Conservation (phyloP, 768 basidiomycete genomes). For the Dioszegia hungarica region DNA sequence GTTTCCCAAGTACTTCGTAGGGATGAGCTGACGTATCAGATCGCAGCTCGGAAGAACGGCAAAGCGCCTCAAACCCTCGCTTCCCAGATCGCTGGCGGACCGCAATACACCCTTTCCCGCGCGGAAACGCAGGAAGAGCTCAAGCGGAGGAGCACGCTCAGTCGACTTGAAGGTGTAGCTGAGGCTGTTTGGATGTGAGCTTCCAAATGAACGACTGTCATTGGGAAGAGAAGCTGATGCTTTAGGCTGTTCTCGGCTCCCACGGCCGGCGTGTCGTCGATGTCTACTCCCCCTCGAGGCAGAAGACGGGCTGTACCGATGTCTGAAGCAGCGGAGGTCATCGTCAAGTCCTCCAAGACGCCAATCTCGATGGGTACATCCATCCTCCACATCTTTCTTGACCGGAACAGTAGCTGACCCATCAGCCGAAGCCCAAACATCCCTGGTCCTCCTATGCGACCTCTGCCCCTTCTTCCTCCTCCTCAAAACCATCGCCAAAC, state of each 20-base stretch:
- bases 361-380: slow-evolving; percentile 45
- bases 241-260: slow-evolving; percentile 44
- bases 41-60: slow-evolving; percentile 38
- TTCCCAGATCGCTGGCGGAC: slow-evolving; percentile 13
- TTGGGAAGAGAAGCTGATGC: background rate
- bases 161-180: slow-evolving; percentile 45
- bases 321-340: slow-evolving; percentile 44
- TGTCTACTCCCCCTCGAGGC: slow-evolving; percentile 27
- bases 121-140: slow-evolving; percentile 42
- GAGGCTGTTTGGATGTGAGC: slow-evolving; percentile 50
- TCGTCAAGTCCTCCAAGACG: slow-evolving; percentile 49
- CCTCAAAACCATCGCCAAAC: slow-evolving; percentile 22
- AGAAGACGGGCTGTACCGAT: slow-evolving; percentile 45
- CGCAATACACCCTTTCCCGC: slow-evolving; percentile 16
- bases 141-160: slow-evolving; percentile 46
- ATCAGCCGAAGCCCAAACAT: slow-evolving; percentile 46
- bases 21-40: slow-evolving; percentile 12
- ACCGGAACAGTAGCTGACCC: background rate
- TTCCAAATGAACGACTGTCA: no score
- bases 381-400: background rate
- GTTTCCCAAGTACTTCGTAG: background rate
- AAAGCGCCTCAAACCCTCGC: slow-evolving; percentile 25
- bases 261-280: slow-evolving; percentile 17
- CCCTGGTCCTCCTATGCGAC: slow-evolving; percentile 40
- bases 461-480: slow-evolving; percentile 49